phyloP scores from a whole-genome alignment of 2,329 filamentous ascomycete species.

The Aspergillus arachidicola region DNA sequence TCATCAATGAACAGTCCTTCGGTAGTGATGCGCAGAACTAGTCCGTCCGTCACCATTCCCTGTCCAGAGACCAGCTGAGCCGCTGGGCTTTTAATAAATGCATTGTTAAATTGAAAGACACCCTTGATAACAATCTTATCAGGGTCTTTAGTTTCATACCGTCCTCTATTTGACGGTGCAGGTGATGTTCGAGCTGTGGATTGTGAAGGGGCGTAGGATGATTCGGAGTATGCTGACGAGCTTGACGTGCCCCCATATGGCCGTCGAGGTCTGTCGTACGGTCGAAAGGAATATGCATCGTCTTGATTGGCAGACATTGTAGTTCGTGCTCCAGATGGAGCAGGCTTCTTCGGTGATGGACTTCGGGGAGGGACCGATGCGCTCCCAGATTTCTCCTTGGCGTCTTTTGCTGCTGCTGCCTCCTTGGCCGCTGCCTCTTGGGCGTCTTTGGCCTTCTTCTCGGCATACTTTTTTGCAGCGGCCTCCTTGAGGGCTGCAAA shows the following conservation, averaged over 20 bases:
- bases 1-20: conserved; percentile 98
- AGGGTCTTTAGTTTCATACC: conserved; percentile 86
- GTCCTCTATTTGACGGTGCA: conserved; percentile 73
- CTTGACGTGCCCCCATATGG: conserved; percentile 64
- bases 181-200: conserved; percentile 83
- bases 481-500: conserved; percentile 44
- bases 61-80: conserved; percentile 85
- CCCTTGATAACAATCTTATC: conserved; percentile 95
- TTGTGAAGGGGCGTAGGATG: conserved; percentile 81
- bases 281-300: conserved; percentile 71
- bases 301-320: conserved; percentile 56
- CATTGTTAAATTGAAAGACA: conserved; percentile 90
- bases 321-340: conserved; percentile 27
- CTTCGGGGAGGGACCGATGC: conserved; percentile 33
- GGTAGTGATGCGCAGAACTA: conserved; percentile 88
- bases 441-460: conserved; percentile 39
- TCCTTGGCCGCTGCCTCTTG: conserved; percentile 31
- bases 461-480: conserved; percentile 41
- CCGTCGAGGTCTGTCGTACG: conserved; percentile 71
- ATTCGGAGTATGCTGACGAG: conserved; percentile 76
- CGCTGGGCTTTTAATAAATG: conserved; percentile 84
- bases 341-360: conserved; percentile 44
- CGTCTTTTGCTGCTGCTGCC: conserved; percentile 27
- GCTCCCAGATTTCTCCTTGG: conserved; percentile 31
- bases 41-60: conserved; percentile 83